Evolutionary conservation across 2,329 filamentous ascomycete species (phyloP).

Genomic region (Westerdykella aurantiaca): DNA sequence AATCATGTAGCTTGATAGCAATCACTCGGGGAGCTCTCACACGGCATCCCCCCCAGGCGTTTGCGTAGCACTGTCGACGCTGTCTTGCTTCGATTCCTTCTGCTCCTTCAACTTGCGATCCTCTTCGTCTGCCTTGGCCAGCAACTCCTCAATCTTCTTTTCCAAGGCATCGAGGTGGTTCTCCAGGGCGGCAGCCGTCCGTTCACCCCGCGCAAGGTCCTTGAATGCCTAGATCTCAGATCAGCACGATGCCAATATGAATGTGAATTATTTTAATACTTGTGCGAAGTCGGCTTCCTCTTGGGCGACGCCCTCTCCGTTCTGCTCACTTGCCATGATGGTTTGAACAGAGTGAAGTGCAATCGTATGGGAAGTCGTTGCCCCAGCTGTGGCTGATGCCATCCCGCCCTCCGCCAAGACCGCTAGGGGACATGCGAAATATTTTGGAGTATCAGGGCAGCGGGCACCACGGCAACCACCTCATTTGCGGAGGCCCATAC

Average conservation of each 20-base stretch:
- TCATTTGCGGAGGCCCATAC: too few relatives aligned
- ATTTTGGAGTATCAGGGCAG: too few relatives aligned
- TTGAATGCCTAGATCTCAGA: constrained; percentile 43
- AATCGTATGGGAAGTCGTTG: not conserved
- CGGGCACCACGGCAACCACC: too few relatives aligned
- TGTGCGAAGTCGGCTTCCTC: constrained; percentile 34
- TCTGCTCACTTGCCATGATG: constrained; percentile 30
- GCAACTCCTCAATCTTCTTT: constrained; percentile 49
- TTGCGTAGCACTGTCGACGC: too few relatives aligned
- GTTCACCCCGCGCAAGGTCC: constrained; percentile 51
- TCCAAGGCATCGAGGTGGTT: constrained; percentile 51
- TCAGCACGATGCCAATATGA: constrained; percentile 8
- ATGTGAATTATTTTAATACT: constrained; percentile 12
- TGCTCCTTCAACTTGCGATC: constrained; percentile 24
- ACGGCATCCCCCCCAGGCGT: too few relatives aligned
- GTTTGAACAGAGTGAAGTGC: too few relatives aligned
- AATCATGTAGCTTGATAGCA: too few relatives aligned
- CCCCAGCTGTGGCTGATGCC: too few relatives aligned
- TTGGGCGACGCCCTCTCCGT: constrained; percentile 18
- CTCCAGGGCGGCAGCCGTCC: constrained; percentile 51
- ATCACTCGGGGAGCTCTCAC: too few relatives aligned
- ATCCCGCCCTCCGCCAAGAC: too few relatives aligned
- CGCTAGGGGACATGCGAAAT: too few relatives aligned
- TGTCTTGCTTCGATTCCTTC: not conserved
- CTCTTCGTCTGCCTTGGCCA: constrained; percentile 45